These are phyloP conservation scores for Rubus parviflorus DNA, from an alignment of 306 rosid genomes.

Conservation along the genomic window DNA sequence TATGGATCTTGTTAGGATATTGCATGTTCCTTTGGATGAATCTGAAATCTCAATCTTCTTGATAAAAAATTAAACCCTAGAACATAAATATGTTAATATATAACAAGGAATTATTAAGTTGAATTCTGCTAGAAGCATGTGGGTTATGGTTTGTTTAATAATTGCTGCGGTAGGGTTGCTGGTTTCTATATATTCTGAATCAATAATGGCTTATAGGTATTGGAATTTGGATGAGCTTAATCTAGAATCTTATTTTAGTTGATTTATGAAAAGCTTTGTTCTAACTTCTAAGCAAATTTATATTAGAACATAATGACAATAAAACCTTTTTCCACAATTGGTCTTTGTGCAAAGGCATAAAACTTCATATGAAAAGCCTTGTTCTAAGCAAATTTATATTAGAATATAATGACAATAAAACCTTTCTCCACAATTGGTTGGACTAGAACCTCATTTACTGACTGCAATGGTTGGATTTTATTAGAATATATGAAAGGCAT, in stretches of 20 bases:
- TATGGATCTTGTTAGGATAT: slow-evolving; percentile 15
- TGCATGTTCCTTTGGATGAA: background rate
- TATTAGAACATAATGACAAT: background rate
- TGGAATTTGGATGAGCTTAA: background rate
- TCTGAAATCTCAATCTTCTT: background rate
- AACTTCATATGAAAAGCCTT: background rate
- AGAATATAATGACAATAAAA: background rate
- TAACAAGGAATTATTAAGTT: background rate
- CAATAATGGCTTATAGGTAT: background rate
- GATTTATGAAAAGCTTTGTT: background rate
- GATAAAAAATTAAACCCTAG: background rate
- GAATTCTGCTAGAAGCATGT: background rate
- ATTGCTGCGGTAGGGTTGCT: background rate
- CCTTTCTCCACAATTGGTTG: background rate
- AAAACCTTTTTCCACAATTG: background rate
- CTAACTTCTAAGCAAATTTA: background rate
- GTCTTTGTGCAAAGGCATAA: background rate
- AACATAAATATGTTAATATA: background rate
- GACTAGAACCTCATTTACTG: background rate
- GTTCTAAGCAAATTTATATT: background rate
- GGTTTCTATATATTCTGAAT: background rate
- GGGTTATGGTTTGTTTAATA: background rate
- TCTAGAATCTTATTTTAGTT: background rate
- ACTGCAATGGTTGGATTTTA: background rate
- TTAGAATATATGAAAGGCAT: background rate